phyloP scores from a whole-genome alignment of 176 grass and related monocot species.

The Pontederia crassipes region DNA sequence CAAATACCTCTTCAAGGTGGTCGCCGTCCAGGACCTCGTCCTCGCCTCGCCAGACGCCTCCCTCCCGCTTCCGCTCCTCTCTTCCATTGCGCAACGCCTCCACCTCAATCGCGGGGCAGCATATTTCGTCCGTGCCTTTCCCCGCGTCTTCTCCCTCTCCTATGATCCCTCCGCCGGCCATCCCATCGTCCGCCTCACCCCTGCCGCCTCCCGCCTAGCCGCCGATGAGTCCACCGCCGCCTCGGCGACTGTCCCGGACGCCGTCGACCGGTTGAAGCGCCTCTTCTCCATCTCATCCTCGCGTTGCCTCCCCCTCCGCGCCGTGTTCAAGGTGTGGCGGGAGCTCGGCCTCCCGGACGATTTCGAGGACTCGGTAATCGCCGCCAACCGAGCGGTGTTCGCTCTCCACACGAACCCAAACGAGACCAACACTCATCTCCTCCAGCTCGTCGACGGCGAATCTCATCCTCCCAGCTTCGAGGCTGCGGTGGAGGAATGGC shows the following conservation, averaged over 20 bases:
- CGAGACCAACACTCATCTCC: slow-evolving; percentile 55
- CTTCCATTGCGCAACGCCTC: slow-evolving; percentile 44
- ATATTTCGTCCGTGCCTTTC: slow-evolving; percentile 65
- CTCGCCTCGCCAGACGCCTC: slow-evolving; percentile 29
- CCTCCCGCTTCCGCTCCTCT: slow-evolving; percentile 30
- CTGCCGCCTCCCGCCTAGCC: slow-evolving; percentile 32
- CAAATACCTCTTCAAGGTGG: slow-evolving; percentile 49
- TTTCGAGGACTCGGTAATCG: slow-evolving; percentile 57
- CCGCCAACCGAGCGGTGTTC: slow-evolving; percentile 37
- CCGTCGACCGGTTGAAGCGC: slow-evolving; percentile 27
- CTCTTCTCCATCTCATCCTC: slow-evolving; percentile 54
- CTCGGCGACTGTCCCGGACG: not conserved
- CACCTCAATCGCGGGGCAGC: slow-evolving; percentile 40
- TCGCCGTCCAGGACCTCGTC: slow-evolving; percentile 59
- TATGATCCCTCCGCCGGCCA: slow-evolving; percentile 24
- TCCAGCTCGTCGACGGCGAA: slow-evolving; percentile 39
- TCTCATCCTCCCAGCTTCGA: slow-evolving; percentile 16
- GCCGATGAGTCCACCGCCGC: slow-evolving; percentile 23
- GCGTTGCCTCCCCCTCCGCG: slow-evolving; percentile 48
- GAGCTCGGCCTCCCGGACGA: slow-evolving; percentile 75
- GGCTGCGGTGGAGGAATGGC: slow-evolving; percentile 26
- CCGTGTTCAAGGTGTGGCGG: slow-evolving; percentile 66
- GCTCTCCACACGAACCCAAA: slow-evolving; percentile 30
- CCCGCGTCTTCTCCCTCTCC: slow-evolving; percentile 48
- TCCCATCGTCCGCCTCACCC: slow-evolving; percentile 43